Base-by-base conservation (phyloP, 169 alveolate species). In the Plasmodium gallinaceum region DNA sequence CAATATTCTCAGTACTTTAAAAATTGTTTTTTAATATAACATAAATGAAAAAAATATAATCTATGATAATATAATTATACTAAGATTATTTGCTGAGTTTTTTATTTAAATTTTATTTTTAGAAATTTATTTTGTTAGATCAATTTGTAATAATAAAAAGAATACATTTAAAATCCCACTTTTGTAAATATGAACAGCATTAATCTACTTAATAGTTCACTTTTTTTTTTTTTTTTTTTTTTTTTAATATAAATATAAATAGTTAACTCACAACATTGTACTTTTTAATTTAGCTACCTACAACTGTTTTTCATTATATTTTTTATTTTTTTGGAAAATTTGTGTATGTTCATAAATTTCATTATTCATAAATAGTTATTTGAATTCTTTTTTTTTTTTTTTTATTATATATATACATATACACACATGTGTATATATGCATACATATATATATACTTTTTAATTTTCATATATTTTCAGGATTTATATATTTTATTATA, bases 211-310 rank as follows among this genome's bases (percentile, higher is more conserved):
- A 32, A 32, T 32, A 32, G 4, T 32, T 32, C 1, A 32, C 39
- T 37, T 65, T 65, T 26, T 62, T 62, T 62, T 57, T 57, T 57
- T 37, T 65, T 65, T 26, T 62, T 62, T 62, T 57, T 57, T 57
- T 62, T 65, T 65, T 65, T 10, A 16, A 45, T 51, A 26, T 14
- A 32, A 45, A n/a, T 65, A 51, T 65, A 20, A 39, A 65, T 22
- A 65, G 12, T 65, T 65, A 26, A n/a, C 16, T n/a, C n/a, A 65
- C 10, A n/a, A n/a, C 7, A 18, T 48, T n/a, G 8, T 71, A 52
- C 14, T 14, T 71, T 71, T 71, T 9, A 46, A 46, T 71, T 71
- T 71, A 45, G 83, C 65, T 71, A 71, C 39, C 83, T 71, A 71
- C 66, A 71, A 48, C 52, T 48, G 42, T 60, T 24, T 71, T 70